These are phyloP conservation scores for Penicillium coffeae DNA, from an alignment of 495 filamentous ascomycete species.

Conservation along the genomic window DNA sequence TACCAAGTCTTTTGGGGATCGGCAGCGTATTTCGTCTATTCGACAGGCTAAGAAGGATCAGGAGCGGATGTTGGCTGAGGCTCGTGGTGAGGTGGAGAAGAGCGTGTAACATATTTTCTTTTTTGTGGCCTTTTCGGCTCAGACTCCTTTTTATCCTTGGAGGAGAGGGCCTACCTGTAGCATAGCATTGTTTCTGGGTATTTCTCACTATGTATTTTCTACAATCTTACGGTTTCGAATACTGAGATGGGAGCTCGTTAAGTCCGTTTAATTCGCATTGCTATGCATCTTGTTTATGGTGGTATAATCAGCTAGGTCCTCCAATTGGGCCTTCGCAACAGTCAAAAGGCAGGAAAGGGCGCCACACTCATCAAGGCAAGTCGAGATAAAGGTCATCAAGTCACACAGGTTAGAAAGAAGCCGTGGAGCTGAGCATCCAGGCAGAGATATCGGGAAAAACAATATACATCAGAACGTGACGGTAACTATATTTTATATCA, in stretches of 20 bases:
- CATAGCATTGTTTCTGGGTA: conserved; percentile 35
- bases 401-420: conserved; percentile 2
- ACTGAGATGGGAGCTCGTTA: not conserved
- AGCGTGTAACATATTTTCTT: conserved; percentile 23
- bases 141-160: conserved; percentile 7
- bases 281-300: too few species aligned
- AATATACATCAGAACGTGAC: conserved; percentile 15
- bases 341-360: too few species aligned
- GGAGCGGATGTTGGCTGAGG: conserved; percentile 60
- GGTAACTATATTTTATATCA: too few species aligned
- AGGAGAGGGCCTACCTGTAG: conserved; percentile 29
- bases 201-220: conserved; percentile 14
- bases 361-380: not conserved
- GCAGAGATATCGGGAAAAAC: conserved; percentile 2
- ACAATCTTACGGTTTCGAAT: conserved; percentile 15
- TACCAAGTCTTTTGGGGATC: conserved; percentile 49
- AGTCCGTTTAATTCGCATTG: too few species aligned
- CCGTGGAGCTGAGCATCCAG: not conserved
- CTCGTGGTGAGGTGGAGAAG: conserved; percentile 44
- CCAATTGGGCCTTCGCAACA: not conserved
- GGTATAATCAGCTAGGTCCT: not conserved
- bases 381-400: not conserved
- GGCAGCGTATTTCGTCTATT: conserved; percentile 50
- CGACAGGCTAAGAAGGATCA: conserved; percentile 58
- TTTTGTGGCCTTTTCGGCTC: conserved; percentile 1